These are phyloP conservation scores for Termitomyces sp. DNA, from an alignment of 768 basidiomycete genomes.

Conservation along the genomic window DNA sequence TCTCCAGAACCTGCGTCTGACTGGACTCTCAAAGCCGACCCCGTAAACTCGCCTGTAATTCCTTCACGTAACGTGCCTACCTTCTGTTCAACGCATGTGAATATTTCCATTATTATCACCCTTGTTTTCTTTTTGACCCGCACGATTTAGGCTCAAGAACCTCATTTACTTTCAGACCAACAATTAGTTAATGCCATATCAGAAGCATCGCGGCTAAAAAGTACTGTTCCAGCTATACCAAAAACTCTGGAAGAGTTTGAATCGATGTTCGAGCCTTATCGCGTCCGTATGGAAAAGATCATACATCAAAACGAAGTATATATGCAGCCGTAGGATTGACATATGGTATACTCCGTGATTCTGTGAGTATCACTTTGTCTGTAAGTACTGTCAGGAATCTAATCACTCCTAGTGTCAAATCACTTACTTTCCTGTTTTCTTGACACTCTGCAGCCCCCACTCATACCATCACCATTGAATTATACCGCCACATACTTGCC, in stretches of 20 bases:
- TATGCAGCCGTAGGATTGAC: background rate
- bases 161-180: constrained; percentile 7
- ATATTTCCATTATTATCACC: background rate
- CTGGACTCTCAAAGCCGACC: constrained; percentile 14
- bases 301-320: constrained; percentile 7
- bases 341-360: background rate
- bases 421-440: background rate
- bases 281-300: constrained; percentile 9
- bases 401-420: background rate
- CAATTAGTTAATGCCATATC: constrained; percentile 16
- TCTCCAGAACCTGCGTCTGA: constrained; percentile 17
- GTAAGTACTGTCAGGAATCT: background rate
- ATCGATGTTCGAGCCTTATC: constrained; percentile 14
- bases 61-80: constrained; percentile 1
- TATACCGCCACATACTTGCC: background rate
- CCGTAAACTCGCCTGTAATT: constrained; percentile 14
- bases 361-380: background rate
- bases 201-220: constrained; percentile 12
- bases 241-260: constrained; percentile 12
- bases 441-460: background rate
- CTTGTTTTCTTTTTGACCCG: background rate
- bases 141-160: constrained; percentile 14
- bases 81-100: constrained; percentile 5
- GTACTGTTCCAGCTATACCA: constrained; percentile 2
- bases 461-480: background rate